Evolutionary conservation across 139 green algal species (phyloP).

Genomic region (Micractinium conductrix): DNA sequence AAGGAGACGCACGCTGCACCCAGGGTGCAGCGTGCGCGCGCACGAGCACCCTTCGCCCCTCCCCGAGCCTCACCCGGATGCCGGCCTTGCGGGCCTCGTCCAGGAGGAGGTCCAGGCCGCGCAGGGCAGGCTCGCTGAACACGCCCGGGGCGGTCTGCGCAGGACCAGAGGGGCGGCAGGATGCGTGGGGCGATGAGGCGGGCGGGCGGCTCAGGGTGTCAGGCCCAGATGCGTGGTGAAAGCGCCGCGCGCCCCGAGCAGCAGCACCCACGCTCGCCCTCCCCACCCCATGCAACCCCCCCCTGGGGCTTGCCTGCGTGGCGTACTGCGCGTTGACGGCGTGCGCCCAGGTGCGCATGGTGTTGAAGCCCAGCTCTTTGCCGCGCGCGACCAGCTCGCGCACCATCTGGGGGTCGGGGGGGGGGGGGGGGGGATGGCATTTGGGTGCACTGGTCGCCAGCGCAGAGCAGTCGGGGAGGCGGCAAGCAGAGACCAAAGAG

Average conservation of each 20-base stretch:
- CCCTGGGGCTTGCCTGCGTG: slow-evolving; percentile 10
- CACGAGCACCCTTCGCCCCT: background rate
- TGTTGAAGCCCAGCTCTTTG: slow-evolving; percentile 46
- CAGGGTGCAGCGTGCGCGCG: background rate
- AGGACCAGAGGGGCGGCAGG: background rate
- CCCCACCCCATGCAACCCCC: background rate
- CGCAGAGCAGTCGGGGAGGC: no score
- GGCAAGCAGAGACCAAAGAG: background rate
- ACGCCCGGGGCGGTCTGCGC: slow-evolving; percentile 50
- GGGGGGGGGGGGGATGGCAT: background rate
- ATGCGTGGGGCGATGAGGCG: no score
- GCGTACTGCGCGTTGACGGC: slow-evolving; percentile 51
- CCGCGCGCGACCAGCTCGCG: slow-evolving; percentile 45
- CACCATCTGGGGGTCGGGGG: slow-evolving; percentile 54
- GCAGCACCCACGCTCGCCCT: background rate
- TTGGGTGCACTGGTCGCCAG: no score
- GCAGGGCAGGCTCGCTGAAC: slow-evolving; percentile 59
- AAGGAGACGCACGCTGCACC: background rate
- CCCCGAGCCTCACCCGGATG: slow-evolving; percentile 42
- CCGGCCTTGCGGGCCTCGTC: slow-evolving; percentile 55
- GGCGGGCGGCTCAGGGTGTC: no score
- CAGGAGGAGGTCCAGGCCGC: slow-evolving; percentile 64
- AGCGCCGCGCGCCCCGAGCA: no score
- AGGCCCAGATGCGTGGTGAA: no score
- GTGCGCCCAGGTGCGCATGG: slow-evolving; percentile 52